A percentile compares a stretch with the other conserved stretches of the same genome.
Evolutionary conservation across 208 protist species (phyloP).

Genomic region (Angomonas ambiguus): DNA sequence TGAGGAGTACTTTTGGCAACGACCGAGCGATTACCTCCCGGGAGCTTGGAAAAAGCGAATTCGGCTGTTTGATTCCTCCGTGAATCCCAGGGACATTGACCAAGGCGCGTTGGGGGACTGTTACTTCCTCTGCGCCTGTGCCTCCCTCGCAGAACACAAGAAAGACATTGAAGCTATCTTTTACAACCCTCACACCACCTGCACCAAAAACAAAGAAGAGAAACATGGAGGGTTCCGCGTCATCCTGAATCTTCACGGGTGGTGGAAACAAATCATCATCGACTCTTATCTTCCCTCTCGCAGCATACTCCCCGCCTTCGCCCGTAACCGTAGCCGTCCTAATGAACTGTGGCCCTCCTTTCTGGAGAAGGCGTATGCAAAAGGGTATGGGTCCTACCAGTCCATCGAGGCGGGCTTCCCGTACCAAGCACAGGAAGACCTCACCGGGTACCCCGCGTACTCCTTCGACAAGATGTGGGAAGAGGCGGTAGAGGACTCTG

Average conservation of each 20-base stretch:
- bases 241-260: slow-evolving; percentile 52
- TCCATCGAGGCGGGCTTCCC: slow-evolving; percentile 55
- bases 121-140: slow-evolving; percentile 57
- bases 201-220: slow-evolving; percentile 32
- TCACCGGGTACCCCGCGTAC: slow-evolving; percentile 54
- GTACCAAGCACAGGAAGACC: slow-evolving; percentile 55
- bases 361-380: slow-evolving; percentile 85
- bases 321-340: slow-evolving; percentile 38
- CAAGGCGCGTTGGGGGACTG: slow-evolving; percentile 69
- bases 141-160: slow-evolving; percentile 37
- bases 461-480: slow-evolving; percentile 44
- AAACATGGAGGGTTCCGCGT: slow-evolving; percentile 49
- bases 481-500: slow-evolving; percentile 27
- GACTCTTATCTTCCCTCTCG: slow-evolving; percentile 58
- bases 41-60: slow-evolving; percentile 34
- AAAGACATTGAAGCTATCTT: slow-evolving; percentile 40
- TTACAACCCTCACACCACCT: slow-evolving; percentile 33
- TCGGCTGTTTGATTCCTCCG: slow-evolving; percentile 21
- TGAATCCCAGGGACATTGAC: slow-evolving; percentile 58
- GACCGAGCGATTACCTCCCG: slow-evolving; percentile 50
- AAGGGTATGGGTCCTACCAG: slow-evolving; percentile 71
- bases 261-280: slow-evolving; percentile 63
- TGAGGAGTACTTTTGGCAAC: slow-evolving; percentile 35
- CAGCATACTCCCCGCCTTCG: slow-evolving; percentile 37
- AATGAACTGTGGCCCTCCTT: slow-evolving; percentile 73